These are phyloP conservation scores for Suillus bovinus DNA, from an alignment of 768 basidiomycete species.

Conservation along the genomic window DNA sequence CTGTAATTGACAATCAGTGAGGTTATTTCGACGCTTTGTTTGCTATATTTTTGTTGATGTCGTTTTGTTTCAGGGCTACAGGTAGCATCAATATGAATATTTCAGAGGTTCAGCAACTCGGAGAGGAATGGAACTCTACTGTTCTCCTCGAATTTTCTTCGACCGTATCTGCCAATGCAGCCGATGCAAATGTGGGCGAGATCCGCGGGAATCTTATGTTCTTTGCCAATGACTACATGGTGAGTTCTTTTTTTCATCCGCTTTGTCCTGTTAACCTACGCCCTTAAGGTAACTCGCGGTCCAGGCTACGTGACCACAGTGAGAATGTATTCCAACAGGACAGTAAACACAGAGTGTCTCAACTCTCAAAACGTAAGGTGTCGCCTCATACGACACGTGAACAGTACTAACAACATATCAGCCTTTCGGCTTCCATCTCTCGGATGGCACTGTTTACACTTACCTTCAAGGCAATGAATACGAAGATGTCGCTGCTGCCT, in stretches of 20 bases:
- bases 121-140: conserved; percentile 50
- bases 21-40: conserved; percentile 13
- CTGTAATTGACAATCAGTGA: conserved; percentile 49
- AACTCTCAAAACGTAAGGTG: conserved; percentile 58
- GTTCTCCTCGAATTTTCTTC: conserved; percentile 40
- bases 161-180: conserved; percentile 35
- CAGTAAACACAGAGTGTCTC: conserved; percentile 63
- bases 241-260: conserved; percentile 21
- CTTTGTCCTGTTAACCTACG: neutral
- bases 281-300: conserved; percentile 59
- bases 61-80: conserved; percentile 45
- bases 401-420: conserved; percentile 21
- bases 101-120: conserved; percentile 49
- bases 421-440: conserved; percentile 69
- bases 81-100: conserved; percentile 57
- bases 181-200: conserved; percentile 54
- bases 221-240: conserved; percentile 71
- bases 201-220: conserved; percentile 64
- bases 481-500: conserved; percentile 67
- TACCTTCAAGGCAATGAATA: conserved; percentile 69
- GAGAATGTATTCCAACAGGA: conserved; percentile 62
- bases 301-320: conserved; percentile 57
- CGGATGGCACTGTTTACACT: conserved; percentile 64
- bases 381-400: neutral
- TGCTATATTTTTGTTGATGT: conserved; percentile 12